Evolutionary conservation across 2,329 filamentous ascomycete species (phyloP).

Genomic region (Colletotrichum liaoningense): DNA sequence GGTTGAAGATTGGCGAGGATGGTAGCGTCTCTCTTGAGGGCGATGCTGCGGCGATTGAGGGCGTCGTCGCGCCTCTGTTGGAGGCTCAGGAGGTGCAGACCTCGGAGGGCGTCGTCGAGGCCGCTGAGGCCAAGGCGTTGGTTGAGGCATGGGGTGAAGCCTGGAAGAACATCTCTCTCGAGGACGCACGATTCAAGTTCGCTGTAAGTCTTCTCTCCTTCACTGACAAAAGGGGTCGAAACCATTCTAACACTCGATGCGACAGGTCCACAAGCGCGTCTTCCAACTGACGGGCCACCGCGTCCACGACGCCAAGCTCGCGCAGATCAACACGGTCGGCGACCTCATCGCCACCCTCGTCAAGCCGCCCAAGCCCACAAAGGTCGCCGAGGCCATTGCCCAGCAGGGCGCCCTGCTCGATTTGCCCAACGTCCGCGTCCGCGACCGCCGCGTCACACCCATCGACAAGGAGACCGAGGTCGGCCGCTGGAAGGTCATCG

Average conservation of each 20-base stretch:
- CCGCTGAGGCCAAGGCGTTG: conserved; percentile 55
- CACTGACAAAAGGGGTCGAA: not conserved
- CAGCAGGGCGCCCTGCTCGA: conserved; percentile 56
- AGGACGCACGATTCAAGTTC: conserved; percentile 74
- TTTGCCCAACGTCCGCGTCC: conserved; percentile 78
- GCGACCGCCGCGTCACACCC: conserved; percentile 72
- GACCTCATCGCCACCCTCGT: conserved; percentile 65
- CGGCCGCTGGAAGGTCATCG: conserved; percentile 84
- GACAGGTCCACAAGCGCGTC: conserved; percentile 82
- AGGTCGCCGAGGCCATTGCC: conserved; percentile 72
- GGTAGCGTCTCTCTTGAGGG: conserved; percentile 54
- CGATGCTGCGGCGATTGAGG: conserved; percentile 41
- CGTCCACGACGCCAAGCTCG: conserved; percentile 77
- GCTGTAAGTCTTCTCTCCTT: conserved; percentile 65
- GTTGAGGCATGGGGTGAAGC: conserved; percentile 60
- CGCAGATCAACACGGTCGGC: conserved; percentile 63
- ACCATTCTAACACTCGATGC: not conserved
- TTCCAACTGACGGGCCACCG: conserved; percentile 83
- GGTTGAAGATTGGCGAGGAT: conserved; percentile 51
- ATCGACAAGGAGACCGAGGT: conserved; percentile 78
- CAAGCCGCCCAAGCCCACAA: conserved; percentile 66
- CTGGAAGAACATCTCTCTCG: conserved; percentile 70
- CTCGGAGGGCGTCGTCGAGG: conserved; percentile 41
- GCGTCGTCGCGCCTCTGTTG: conserved; percentile 34
- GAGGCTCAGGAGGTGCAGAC: conserved; percentile 37